Evolutionary conservation across 371 early-diverging fungal genomes (phyloP), one percentile per base, ranked within the genome.

Genomic region (Rhizopus stolonifer): DNA sequence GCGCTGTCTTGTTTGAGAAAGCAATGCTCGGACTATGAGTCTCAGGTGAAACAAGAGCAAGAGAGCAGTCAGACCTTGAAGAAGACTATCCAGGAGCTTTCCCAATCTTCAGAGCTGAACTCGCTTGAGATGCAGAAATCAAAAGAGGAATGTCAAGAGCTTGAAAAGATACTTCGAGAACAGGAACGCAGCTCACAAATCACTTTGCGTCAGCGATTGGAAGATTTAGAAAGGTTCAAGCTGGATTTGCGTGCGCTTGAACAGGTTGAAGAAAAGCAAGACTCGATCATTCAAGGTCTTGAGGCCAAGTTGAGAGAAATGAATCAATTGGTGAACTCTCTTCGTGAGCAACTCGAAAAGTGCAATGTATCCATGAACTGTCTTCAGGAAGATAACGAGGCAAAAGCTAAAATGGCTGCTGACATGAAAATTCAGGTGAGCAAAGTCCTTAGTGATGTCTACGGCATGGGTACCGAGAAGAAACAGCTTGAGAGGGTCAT

Each of bases 181-280:
- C 71, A 74, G 19, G 72, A 72, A 36, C 49, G 55, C 22, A 49
- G 53, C 13, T 40, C 61, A 0, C 65, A 67, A 14, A 54, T 49
- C 14, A 55, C 57, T 2, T 52, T 72, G 10, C 57, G 52, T 1
- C 39, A 49, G 0, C 60, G 69, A 6, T 23, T 76, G 14, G 56
- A 69, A 33, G 64, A 71, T 26, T 15, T 72, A 8, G 72, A 71
- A 32, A 56, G 57, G 18, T 58, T 71, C 22, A 58, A 66, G 19
- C 22, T 39, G 2, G 78, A 72, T 26, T 23, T 70, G 0, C 55
- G 54, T 40, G 62, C 59, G 3, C 46, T 77, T 8, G 49, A 49
- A 0, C 45, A 36, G 0, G 63, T 77, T 7, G 74, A 74, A 26
- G 65, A 62, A n/a, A 67, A 70, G 22, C 78, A 77, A 60, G 70